Base-by-base conservation (phyloP, 2,329 filamentous ascomycete species). In the Penicillium vulpinum region DNA sequence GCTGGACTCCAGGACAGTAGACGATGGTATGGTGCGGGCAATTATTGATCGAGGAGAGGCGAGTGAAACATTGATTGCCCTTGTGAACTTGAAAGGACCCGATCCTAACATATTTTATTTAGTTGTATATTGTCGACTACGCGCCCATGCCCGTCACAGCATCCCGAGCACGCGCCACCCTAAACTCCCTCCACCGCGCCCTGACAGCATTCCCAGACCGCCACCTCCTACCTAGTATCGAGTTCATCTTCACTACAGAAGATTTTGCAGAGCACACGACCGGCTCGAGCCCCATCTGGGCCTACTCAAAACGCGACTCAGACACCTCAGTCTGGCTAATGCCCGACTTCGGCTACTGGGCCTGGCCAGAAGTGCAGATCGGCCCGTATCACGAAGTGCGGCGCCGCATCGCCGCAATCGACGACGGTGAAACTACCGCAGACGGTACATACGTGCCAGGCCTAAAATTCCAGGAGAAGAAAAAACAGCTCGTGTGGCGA, bases 261-360 rank as follows among this genome's bases (percentile, higher is more conserved):
- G 80, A 82, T 61, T 76, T 70, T 36, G 71, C 72, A 43, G 65
- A 71, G 15, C 66, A 68, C 7, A 63, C 70, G 11, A 50, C 55
- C 0, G 54, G 39, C n/a, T 56, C 38, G 22, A 62, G 65, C 0
- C 70, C 77, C 28, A 47, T 81, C 0, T 79, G 79, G 79, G 73
- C 75, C 6, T 81, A 78, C 60, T 74, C 77, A 3, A 75, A 71
- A 46, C 70, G 61, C 35, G 66, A 72, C 9, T 70, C 73, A n/a
- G 73, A 79, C 33, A 67, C 67, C 8, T 66, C 73, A 15, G 68
- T 73, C 41, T 83, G 81, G 81, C 68, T 83, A 21, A 81, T 83
- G 68, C 80, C 81, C 0, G 81, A 83, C 61, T 83, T 83, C 61
- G 80, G 79, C 33, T 82, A 80, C 69, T 83, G 79, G 78, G 73